phyloP scores from a whole-genome alignment of 192 early-diverging fungal species.

The Lobosporangium transversale region DNA sequence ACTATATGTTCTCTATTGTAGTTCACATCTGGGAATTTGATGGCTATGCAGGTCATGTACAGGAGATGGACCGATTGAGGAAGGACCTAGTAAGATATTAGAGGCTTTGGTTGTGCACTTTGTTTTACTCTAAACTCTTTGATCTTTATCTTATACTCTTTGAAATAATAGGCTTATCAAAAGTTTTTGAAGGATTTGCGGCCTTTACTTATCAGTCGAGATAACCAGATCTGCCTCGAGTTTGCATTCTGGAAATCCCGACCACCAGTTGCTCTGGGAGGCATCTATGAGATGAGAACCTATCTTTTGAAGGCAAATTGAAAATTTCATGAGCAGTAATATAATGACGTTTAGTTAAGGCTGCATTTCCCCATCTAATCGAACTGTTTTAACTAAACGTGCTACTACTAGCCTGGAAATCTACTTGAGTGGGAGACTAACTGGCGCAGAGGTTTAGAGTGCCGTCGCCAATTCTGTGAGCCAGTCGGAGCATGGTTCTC shows the following conservation, averaged over 20 bases:
- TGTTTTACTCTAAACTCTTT: not conserved
- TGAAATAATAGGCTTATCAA: slow-evolving; percentile 60
- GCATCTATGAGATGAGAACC: slow-evolving; percentile 92
- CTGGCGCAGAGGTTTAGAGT: slow-evolving; percentile 90
- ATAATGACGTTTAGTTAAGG: too few relatives aligned
- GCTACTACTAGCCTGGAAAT: slow-evolving; percentile 76
- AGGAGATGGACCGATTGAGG: slow-evolving; percentile 67
- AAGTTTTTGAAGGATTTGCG: slow-evolving; percentile 73
- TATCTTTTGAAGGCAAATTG: slow-evolving; percentile 77
- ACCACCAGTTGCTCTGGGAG: slow-evolving; percentile 77
- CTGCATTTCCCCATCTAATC: too few relatives aligned
- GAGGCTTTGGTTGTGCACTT: not conserved
- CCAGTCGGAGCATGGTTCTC: slow-evolving; percentile 97
- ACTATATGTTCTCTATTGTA: slow-evolving; percentile 22
- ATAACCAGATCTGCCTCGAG: slow-evolving; percentile 90
- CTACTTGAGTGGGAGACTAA: slow-evolving; percentile 94
- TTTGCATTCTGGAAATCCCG: slow-evolving; percentile 92
- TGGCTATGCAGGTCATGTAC: slow-evolving; percentile 83
- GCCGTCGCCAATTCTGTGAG: slow-evolving; percentile 85
- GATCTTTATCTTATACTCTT: not conserved
- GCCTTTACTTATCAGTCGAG: slow-evolving; percentile 75
- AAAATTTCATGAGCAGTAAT: too few relatives aligned
- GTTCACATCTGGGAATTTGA: slow-evolving; percentile 97
- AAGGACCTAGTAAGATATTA: slow-evolving; percentile 64
- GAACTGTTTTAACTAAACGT: not conserved